These are phyloP conservation scores for Neofusicoccum kwambonambiense DNA, from an alignment of 2,329 filamentous ascomycete genomes.

Conservation along the genomic window DNA sequence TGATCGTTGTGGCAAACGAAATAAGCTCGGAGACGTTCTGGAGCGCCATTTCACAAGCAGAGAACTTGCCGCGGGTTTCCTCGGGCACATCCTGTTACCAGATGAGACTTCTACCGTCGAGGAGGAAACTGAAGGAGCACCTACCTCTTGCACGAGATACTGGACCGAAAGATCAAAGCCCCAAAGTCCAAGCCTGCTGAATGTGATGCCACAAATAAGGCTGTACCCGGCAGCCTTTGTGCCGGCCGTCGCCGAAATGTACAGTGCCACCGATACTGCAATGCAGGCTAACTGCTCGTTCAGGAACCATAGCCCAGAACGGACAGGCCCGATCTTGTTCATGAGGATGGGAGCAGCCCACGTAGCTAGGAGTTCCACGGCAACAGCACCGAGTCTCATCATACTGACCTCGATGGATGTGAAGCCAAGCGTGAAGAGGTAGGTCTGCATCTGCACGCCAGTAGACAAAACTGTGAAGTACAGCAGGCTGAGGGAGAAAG, in stretches of 20 bases:
- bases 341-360: slow-evolving; percentile 60
- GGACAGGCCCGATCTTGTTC: slow-evolving; percentile 49
- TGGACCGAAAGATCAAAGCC: slow-evolving; percentile 50
- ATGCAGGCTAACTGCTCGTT: slow-evolving; percentile 64
- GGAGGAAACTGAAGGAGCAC: background rate
- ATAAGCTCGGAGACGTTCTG: slow-evolving; percentile 71
- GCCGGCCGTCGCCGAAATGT: background rate
- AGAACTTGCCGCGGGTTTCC: slow-evolving; percentile 62
- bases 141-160: slow-evolving; percentile 45
- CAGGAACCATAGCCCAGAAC: slow-evolving; percentile 70
- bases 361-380: slow-evolving; percentile 61
- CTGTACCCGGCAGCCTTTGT: slow-evolving; percentile 17
- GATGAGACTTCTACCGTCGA: background rate
- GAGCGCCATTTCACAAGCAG: slow-evolving; percentile 63
- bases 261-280: slow-evolving; percentile 36
- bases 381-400: slow-evolving; percentile 53
- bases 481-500: slow-evolving; percentile 58
- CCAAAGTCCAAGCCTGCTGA: slow-evolving; percentile 47
- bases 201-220: slow-evolving; percentile 41
- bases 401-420: slow-evolving; percentile 53
- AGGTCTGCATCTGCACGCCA: slow-evolving; percentile 63
- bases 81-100: slow-evolving; percentile 33
- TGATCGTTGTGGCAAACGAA: slow-evolving; percentile 64
- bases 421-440: slow-evolving; percentile 56
- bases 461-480: slow-evolving; percentile 54